These are phyloP conservation scores for Ceratocystis eucalypticola DNA, from an alignment of 2,329 filamentous ascomycete genomes.

Conservation along the genomic window DNA sequence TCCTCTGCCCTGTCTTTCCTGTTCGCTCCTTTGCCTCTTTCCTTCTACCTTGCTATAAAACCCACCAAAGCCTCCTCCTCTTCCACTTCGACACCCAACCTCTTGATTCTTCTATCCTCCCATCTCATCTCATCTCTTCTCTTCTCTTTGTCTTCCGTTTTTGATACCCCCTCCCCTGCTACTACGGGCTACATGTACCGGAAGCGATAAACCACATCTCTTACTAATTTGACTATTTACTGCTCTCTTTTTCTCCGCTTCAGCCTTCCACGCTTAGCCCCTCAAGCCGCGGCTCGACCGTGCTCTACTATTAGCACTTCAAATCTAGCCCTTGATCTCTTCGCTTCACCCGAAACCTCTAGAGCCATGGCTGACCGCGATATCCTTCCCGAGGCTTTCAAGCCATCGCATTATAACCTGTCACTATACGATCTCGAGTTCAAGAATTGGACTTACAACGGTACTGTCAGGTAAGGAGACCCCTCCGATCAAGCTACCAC, in stretches of 20 bases:
- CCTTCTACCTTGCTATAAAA: not conserved
- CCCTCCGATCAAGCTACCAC: not conserved
- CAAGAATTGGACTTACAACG: slow-evolving; percentile 60
- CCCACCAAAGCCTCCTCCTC: not conserved
- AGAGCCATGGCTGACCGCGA: slow-evolving; percentile 45
- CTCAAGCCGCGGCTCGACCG: slow-evolving; percentile 18
- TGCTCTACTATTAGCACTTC: slow-evolving; percentile 24
- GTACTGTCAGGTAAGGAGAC: slow-evolving; percentile 48
- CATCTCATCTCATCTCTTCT: not conserved
- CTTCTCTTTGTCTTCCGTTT: not conserved
- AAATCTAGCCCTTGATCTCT: slow-evolving; percentile 22
- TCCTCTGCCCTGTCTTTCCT: not conserved
- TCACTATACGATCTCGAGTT: slow-evolving; percentile 75
- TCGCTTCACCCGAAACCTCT: slow-evolving; percentile 19
- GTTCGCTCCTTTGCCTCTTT: not conserved
- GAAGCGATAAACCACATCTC: not conserved
- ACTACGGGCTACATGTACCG: not conserved
- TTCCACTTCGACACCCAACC: not conserved
- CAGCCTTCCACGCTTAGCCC: slow-evolving; percentile 10
- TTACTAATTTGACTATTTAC: not conserved
- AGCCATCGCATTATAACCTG: slow-evolving; percentile 74
- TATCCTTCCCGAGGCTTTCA: slow-evolving; percentile 50
- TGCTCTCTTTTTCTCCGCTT: not conserved
- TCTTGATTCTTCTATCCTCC: not conserved
- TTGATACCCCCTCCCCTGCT: not conserved